Evolutionary conservation across 805 yeast genomes (phyloP).

Genomic region (Yamadazyma phyllophila): DNA sequence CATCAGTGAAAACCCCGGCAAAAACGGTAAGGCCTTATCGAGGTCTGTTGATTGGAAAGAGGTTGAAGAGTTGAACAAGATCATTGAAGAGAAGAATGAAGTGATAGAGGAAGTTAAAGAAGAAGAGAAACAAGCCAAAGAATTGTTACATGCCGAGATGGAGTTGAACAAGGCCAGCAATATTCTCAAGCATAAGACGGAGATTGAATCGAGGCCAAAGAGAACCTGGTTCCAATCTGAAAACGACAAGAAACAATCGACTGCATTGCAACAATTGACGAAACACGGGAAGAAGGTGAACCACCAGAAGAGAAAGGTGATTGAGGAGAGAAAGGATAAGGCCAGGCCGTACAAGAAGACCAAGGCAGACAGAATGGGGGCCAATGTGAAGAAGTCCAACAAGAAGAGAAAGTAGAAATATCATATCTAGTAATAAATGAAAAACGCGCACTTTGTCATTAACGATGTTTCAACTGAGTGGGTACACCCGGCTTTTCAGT

Average conservation of each 20-base stretch:
- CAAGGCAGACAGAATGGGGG: conserved; percentile 56
- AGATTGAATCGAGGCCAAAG: conserved; percentile 85
- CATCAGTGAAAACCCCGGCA: conserved; percentile 37
- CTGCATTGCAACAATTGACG: conserved; percentile 37
- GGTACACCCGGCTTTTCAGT: conserved; percentile 26
- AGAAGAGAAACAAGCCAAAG: conserved; percentile 89
- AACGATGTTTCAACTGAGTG: conserved; percentile 5
- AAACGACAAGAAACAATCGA: conserved; percentile 44
- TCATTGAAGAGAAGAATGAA: conserved; percentile 58
- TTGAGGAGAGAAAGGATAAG: conserved; percentile 56
- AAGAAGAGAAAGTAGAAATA: conserved; percentile 3
- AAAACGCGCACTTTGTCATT: too few species aligned
- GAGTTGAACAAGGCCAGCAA: conserved; percentile 85
- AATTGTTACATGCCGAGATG: conserved; percentile 84
- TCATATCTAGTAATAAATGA: neutral
- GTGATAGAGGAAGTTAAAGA: conserved; percentile 72
- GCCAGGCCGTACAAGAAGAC: conserved; percentile 77
- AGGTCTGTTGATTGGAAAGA: conserved; percentile 89
- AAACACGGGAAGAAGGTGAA: conserved; percentile 56
- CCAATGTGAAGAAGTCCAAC: conserved; percentile 28
- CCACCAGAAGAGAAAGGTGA: conserved; percentile 69
- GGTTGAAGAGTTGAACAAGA: conserved; percentile 63
- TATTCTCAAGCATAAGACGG: conserved; percentile 71
- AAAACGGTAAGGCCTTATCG: conserved; percentile 68
- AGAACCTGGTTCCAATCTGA: conserved; percentile 93